These are phyloP conservation scores for Cornus kousa DNA, from an alignment of 148 eudicot genomes.

Conservation along the genomic window DNA sequence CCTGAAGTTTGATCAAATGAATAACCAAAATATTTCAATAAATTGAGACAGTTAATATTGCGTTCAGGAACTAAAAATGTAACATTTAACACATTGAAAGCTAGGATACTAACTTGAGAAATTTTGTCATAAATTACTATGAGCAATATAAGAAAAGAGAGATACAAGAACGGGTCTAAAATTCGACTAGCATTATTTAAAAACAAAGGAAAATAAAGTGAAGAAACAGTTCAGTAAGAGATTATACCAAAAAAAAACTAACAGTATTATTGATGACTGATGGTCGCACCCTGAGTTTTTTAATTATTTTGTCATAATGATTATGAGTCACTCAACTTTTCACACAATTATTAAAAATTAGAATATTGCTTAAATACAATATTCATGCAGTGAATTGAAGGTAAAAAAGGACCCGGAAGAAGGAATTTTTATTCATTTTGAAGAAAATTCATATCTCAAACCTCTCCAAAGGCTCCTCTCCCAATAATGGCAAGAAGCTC, in stretches of 20 bases:
- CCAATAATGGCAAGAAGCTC: slow-evolving; percentile 58
- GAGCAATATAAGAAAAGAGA: background rate
- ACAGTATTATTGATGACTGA: background rate
- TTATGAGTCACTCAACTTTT: background rate
- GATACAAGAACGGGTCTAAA: background rate
- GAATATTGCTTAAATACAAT: background rate
- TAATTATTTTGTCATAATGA: background rate
- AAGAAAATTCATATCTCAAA: slow-evolving; percentile 9
- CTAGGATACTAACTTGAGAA: background rate
- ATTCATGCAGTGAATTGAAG: background rate
- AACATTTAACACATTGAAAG: background rate
- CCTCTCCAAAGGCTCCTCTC: slow-evolving; percentile 82
- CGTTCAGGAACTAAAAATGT: background rate
- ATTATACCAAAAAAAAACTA: background rate
- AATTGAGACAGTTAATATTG: background rate
- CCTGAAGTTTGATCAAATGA: background rate
- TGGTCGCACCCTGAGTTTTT: background rate
- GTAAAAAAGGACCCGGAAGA: background rate
- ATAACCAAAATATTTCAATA: slow-evolving; percentile 1
- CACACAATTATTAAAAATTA: background rate
- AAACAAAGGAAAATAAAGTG: background rate
- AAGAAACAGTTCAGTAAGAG: background rate
- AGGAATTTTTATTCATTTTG: slow-evolving; percentile 3
- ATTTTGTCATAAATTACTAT: background rate
- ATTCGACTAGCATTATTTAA: background rate